These are phyloP conservation scores for Pseudozyma hubeiensis DNA, from an alignment of 1,284 basidiomycete genomes.

Conservation along the genomic window DNA sequence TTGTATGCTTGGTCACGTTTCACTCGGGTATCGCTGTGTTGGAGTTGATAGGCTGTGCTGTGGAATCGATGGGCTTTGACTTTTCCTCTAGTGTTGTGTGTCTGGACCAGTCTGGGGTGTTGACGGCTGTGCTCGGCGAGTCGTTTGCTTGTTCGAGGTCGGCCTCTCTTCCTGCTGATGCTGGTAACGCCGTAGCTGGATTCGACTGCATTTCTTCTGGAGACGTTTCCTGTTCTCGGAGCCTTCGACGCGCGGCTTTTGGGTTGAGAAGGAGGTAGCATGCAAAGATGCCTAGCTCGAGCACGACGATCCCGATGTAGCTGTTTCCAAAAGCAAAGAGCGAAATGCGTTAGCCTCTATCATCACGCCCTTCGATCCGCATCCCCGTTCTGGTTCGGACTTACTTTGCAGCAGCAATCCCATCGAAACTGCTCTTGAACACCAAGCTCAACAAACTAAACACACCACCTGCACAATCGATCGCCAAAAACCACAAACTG, in stretches of 20 bases:
- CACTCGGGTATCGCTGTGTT: too few species aligned
- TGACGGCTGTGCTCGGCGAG: neutral
- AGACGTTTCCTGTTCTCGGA: conserved; percentile 1
- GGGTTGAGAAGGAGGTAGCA: conserved; percentile 77
- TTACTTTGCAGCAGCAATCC: conserved; percentile 72
- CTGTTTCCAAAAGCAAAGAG: conserved; percentile 3
- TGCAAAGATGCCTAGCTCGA: conserved; percentile 73
- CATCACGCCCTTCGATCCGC: too few species aligned
- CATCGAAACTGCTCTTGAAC: conserved; percentile 78
- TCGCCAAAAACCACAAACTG: conserved; percentile 77
- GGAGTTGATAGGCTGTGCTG: too few species aligned
- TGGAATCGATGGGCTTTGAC: neutral
- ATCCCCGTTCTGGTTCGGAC: neutral
- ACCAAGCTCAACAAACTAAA: conserved; percentile 78
- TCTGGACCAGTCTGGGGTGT: conserved; percentile 34
- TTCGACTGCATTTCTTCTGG: neutral
- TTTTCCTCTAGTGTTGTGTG: conserved; percentile 31
- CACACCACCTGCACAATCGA: conserved; percentile 80
- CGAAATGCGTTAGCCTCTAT: neutral
- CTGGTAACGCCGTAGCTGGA: neutral
- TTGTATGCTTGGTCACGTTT: too few species aligned
- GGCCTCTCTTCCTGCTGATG: neutral
- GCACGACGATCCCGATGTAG: conserved; percentile 75
- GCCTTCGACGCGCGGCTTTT: conserved; percentile 34
- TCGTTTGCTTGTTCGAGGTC: conserved; percentile 11